Percentiles rank a stretch among this genome's conserved stretches.
phyloP scores from a whole-genome alignment of 1,284 basidiomycete genomes.

The Ceratobasidium sp. region DNA sequence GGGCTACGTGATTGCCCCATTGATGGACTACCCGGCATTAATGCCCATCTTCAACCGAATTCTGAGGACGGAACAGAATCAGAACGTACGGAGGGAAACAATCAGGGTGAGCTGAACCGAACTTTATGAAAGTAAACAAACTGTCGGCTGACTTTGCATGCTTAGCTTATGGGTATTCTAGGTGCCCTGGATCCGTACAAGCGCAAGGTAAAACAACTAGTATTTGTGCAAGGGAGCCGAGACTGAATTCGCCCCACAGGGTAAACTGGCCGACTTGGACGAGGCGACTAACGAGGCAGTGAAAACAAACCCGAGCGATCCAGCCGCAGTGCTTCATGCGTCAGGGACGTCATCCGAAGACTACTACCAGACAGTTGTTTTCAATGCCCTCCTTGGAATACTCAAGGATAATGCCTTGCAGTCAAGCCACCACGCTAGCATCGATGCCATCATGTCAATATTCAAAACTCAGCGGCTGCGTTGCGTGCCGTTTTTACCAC shows the following conservation, averaged over 20 bases:
- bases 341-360: constrained; percentile 75
- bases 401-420: constrained; percentile 89
- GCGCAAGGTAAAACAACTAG: constrained; percentile 72
- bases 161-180: constrained; percentile 82
- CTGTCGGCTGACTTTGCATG: background rate
- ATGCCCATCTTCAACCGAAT: constrained; percentile 90
- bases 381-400: constrained; percentile 88
- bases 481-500: constrained; percentile 95
- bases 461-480: constrained; percentile 98
- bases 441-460: constrained; percentile 99
- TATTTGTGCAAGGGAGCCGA: background rate
- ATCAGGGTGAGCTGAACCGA: constrained; percentile 67
- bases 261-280: constrained; percentile 70
- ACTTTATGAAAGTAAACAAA: background rate
- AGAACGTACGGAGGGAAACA: constrained; percentile 84
- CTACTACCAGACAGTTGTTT: constrained; percentile 97
- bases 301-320: constrained; percentile 61
- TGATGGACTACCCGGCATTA: constrained; percentile 91
- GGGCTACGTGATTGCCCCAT: constrained; percentile 91
- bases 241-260: constrained; percentile 56
- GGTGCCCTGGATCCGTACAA: constrained; percentile 98
- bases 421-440: constrained; percentile 90
- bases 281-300: constrained; percentile 77
- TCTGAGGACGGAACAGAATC: constrained; percentile 82
- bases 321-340: constrained; percentile 64